phyloP scores from a whole-genome alignment of 1,139 yeast species.

The Diutina siamensis region DNA sequence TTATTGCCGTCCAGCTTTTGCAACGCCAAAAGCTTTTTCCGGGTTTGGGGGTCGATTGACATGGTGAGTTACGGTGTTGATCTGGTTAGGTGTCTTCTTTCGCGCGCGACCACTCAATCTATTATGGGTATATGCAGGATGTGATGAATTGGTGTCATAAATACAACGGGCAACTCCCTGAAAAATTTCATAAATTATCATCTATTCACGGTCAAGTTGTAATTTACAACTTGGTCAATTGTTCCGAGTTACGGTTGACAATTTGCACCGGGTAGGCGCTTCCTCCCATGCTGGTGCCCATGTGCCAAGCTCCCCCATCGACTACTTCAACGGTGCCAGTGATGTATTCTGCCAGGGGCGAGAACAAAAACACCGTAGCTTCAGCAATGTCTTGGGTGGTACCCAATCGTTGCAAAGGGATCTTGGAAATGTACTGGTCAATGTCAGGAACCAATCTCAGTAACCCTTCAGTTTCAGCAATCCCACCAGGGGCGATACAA shows the following conservation, averaged over 20 bases:
- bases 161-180: too few relatives aligned
- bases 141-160: too few relatives aligned
- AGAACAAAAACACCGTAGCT: conserved; percentile 72
- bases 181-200: too few relatives aligned
- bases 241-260: conserved; percentile 16
- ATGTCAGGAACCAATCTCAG: conserved; percentile 38
- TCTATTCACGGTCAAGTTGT: too few relatives aligned
- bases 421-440: conserved; percentile 24
- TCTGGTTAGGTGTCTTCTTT: conserved; percentile 1
- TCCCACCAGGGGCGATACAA: conserved; percentile 82
- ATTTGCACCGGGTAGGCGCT: conserved; percentile 24
- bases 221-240: conserved; percentile 9
- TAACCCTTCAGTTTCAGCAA: conserved; percentile 73
- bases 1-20: conserved; percentile 79
- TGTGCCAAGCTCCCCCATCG: conserved; percentile 88
- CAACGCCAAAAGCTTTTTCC: conserved; percentile 66
- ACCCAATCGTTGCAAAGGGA: conserved; percentile 77
- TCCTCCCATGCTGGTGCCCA: conserved; percentile 37
- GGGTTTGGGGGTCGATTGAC: conserved; percentile 87
- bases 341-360: conserved; percentile 69
- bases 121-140: background rate
- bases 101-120: too few relatives aligned
- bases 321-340: conserved; percentile 74
- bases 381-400: conserved; percentile 74
- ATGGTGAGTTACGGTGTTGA: conserved; percentile 15